These are phyloP conservation scores for Fomes fomentarius DNA, from an alignment of 1,284 basidiomycete species.

Conservation along the genomic window DNA sequence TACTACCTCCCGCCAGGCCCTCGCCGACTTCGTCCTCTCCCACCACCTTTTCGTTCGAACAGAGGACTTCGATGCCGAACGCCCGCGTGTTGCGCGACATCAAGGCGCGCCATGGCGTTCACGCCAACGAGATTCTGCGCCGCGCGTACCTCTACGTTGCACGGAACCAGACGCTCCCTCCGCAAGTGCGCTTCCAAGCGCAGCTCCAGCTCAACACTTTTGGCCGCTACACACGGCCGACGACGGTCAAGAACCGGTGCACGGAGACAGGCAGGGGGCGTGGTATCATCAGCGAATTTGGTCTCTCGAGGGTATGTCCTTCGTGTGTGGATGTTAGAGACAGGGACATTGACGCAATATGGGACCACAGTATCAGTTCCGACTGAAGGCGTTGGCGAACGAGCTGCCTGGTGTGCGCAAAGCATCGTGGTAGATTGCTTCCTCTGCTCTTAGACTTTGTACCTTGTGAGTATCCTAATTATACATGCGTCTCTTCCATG, in stretches of 20 bases:
- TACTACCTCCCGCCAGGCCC: background rate
- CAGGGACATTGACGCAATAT: background rate
- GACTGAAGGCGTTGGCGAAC: conserved; percentile 77
- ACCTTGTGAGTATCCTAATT: background rate
- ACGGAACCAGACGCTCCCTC: conserved; percentile 82
- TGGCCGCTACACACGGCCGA: conserved; percentile 79
- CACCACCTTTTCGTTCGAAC: background rate
- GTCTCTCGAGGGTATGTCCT: conserved; percentile 77
- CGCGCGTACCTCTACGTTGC: conserved; percentile 91
- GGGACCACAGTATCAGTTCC: conserved; percentile 79
- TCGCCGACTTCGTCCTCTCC: background rate
- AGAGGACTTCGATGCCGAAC: conserved; percentile 33
- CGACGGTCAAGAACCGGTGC: conserved; percentile 89
- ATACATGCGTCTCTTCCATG: background rate
- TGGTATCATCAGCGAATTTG: conserved; percentile 90
- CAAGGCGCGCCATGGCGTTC: conserved; percentile 72
- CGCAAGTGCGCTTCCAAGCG: conserved; percentile 92
- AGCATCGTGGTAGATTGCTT: conserved; percentile 71
- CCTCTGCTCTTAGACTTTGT: background rate
- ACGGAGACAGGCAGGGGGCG: conserved; percentile 82
- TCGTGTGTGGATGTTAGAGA: background rate
- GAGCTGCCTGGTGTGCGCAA: conserved; percentile 88
- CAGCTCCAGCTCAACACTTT: conserved; percentile 93
- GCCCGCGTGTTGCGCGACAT: conserved; percentile 77
- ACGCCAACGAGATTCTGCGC: conserved; percentile 78